Evolutionary conservation across 2,329 filamentous ascomycete species (phyloP).

Genomic region (Metarhizium rileyi): DNA sequence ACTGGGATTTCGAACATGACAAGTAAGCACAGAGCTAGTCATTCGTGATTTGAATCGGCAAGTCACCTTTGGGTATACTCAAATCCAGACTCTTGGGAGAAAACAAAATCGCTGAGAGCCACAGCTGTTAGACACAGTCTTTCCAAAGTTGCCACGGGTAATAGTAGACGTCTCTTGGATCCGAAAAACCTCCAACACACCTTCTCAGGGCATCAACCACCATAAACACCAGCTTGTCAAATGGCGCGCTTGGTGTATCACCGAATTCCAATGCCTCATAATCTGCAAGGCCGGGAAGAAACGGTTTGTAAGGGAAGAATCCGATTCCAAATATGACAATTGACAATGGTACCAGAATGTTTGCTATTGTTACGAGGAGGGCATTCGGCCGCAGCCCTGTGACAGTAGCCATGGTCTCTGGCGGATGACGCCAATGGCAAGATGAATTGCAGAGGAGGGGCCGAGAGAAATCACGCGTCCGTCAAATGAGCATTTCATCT

Average conservation of each 20-base stretch:
- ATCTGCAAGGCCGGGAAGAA: slow-evolving; percentile 73
- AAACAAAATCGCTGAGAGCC: slow-evolving; percentile 76
- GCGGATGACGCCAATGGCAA: not conserved
- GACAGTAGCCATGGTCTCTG: slow-evolving; percentile 15
- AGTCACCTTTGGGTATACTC: slow-evolving; percentile 74
- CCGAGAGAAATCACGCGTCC: not conserved
- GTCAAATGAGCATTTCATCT: not conserved
- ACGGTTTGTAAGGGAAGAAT: slow-evolving; percentile 97
- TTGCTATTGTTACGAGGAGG: slow-evolving; percentile 53
- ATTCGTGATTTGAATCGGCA: not conserved
- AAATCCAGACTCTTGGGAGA: slow-evolving; percentile 70
- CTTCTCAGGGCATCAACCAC: slow-evolving; percentile 90
- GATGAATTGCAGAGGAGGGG: not conserved
- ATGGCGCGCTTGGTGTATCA: slow-evolving; percentile 54
- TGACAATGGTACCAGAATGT: slow-evolving; percentile 66
- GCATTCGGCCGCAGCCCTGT: slow-evolving; percentile 21
- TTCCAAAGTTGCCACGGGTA: no score
- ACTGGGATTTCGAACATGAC: slow-evolving; percentile 33
- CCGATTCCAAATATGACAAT: slow-evolving; percentile 73
- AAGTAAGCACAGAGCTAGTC: not conserved
- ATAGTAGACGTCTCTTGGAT: no score
- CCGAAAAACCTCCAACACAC: no score
- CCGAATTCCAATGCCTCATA: slow-evolving; percentile 49
- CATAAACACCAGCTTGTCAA: slow-evolving; percentile 93
- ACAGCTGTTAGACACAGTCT: not conserved